Evolutionary conservation across 148 eudicot genomes (phyloP), one percentile per base, ranked within the genome.

Genomic region (Polygonum maritimum): DNA sequence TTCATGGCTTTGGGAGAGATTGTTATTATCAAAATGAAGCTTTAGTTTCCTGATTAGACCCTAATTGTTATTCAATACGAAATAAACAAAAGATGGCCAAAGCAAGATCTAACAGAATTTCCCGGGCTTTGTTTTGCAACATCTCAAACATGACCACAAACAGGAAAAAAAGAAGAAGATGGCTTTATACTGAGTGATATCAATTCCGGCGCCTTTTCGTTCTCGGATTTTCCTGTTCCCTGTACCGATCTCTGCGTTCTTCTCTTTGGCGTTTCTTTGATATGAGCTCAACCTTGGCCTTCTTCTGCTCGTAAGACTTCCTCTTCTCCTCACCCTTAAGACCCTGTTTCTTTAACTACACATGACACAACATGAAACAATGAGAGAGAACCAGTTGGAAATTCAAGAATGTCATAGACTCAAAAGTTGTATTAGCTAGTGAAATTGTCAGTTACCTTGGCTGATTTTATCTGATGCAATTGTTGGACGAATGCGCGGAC

Each of bases 241-340:
- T 86, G 77, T 95, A 95, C 80, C 91, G 88, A 35, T 79, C 94
- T 18, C 86, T 83, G 10, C 96, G 85, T 81, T 95, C 97, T 70
- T 92, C 96, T 77, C 94, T 85, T 75, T 87, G 87, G 5, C 91
- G 92, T 76, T 92, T 90, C 33, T 81, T 90, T 0, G 89, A 81
- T 11, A 92, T 16, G 69, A 69, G 79, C 54, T 89, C 97, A 40
- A 88, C 89, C 83, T 95, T 92, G 36, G 92, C 87, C 73, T 83
- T 88, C 81, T 88, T 79, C 7, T 51, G 80, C 73, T 82, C 87
- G 26, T 63, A 77, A 48, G 16, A 58, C 82, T 88, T 88, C 79
- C 82, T 87, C 89, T 89, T 90, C 74, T 82, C 94, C 35, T 55
- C 81, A 14, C 89, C 90, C 79, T 88, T 88, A 2, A 78, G 84